phyloP scores from a whole-genome alignment of 495 filamentous ascomycete species.

The Schizothecium vesticola region DNA sequence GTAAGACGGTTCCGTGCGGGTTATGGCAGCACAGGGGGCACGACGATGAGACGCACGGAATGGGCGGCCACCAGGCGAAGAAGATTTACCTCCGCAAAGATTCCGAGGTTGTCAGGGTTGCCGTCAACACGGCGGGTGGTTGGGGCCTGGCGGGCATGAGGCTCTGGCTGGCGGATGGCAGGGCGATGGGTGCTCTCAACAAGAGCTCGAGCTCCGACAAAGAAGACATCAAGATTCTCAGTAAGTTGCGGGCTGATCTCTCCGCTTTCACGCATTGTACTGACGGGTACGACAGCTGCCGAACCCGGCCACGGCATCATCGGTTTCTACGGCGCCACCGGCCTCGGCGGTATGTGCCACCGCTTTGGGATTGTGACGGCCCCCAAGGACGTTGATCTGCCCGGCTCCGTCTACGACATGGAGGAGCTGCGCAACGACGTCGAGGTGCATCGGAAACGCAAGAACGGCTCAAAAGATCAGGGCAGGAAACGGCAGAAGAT shows the following conservation, averaged over 20 bases:
- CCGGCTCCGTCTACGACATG: conserved; percentile 32
- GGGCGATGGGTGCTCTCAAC: conserved; percentile 29
- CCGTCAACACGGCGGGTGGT: conserved; percentile 17
- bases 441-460: background rate
- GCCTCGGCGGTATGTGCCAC: conserved; percentile 15
- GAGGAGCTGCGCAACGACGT: conserved; percentile 31
- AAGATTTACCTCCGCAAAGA: conserved; percentile 25
- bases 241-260: background rate
- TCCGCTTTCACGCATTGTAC: background rate
- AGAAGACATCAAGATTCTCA: background rate
- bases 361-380: conserved; percentile 43
- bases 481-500: background rate
- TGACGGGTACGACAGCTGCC: conserved; percentile 2
- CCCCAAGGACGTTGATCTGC: conserved; percentile 31
- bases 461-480: background rate
- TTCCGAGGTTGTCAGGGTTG: conserved; percentile 29
- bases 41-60: conserved; percentile 2
- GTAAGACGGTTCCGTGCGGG: conserved; percentile 30
- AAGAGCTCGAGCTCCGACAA: background rate
- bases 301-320: conserved; percentile 31
- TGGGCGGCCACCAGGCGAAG: conserved; percentile 32
- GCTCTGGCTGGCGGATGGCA: conserved; percentile 34
- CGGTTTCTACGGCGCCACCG: conserved; percentile 39
- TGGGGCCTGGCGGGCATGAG: conserved; percentile 30
- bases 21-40: conserved; percentile 13